phyloP scores from a whole-genome alignment of 2,329 filamentous ascomycete species.

The Daldinia sp. region DNA sequence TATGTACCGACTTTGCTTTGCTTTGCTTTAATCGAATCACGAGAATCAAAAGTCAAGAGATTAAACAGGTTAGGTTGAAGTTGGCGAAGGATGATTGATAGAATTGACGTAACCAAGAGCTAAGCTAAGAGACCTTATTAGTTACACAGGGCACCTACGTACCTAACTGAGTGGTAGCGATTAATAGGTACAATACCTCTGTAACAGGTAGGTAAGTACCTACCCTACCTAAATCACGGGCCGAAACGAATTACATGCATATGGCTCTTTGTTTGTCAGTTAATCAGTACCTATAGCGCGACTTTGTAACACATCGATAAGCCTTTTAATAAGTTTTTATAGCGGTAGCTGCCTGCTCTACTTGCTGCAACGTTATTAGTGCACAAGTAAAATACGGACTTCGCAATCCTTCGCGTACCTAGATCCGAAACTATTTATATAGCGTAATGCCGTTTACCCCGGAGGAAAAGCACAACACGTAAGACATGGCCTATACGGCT shows the following conservation, averaged over 20 bases:
- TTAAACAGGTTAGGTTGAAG: not conserved
- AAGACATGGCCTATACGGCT: not conserved
- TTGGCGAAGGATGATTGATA: not conserved
- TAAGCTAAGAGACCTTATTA: not conserved
- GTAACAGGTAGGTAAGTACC: no score
- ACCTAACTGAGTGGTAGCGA: not conserved
- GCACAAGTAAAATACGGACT: not conserved
- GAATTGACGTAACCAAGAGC: not conserved
- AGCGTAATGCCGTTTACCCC: not conserved
- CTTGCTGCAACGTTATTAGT: no score
- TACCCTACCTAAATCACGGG: not conserved
- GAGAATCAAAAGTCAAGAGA: not conserved
- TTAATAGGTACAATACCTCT: no score
- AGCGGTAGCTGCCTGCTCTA: not conserved
- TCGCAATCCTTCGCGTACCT: not conserved
- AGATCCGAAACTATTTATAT: not conserved
- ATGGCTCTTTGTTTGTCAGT: not conserved
- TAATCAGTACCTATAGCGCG: no score
- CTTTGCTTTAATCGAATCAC: no score
- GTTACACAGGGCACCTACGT: no score
- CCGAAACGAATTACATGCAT: not conserved
- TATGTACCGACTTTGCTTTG: not conserved
- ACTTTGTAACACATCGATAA: not conserved
- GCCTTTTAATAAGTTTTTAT: not conserved
- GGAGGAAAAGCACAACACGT: not conserved